Evolutionary conservation across 2,329 filamentous ascomycete species (phyloP), one percentile per base, ranked within the genome.

Genomic region (Microdochium nivale): DNA sequence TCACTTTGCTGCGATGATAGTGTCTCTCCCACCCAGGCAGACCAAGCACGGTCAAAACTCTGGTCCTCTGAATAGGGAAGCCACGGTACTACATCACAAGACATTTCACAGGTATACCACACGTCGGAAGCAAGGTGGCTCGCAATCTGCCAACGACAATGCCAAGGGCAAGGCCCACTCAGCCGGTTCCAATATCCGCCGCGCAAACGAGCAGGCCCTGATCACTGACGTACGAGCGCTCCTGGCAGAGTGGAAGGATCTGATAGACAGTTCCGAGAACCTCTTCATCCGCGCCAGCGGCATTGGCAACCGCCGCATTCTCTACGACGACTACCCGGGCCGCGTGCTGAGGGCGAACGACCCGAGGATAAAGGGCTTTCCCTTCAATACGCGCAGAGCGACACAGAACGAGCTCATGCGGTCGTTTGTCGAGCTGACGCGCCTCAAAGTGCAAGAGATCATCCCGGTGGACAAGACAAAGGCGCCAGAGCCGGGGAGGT

Each of bases 91-190:
- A 46, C 92, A 90, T 0, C 92, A 97, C 70, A 99, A 99, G 73
- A 96, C 92, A 0, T 99, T 97, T 67, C 95, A 99, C 67, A 81
- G 94, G 52, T 99, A 99, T 65, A 99, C 95, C 0, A 99, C 94
- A 5, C 80, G 94, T 57, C 81, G 94, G 58, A 99, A 99, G 67
- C 94, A 99, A 67, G 94, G 94, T 75, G 94, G 95, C 43, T 86
- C 90, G 11, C 94, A 99, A 67, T 95, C 91, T 2, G 86, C 92
- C 25, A 97, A 90, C 66, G 94, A 99, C 67, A 87, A 89, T 55
- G 82, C 91, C n/a, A 96, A 96, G 65, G 92, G 94, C 14, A 85
- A 87, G 47, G 94, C 94, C 0, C 90, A 97, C 68, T 97, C 94
- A 3, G 95, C 91, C 8, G 94, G 95, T 66, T 88, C 94, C 1